Evolutionary conservation across 305 asterid genomes (phyloP).

Genomic region (Andrographis paniculata): DNA sequence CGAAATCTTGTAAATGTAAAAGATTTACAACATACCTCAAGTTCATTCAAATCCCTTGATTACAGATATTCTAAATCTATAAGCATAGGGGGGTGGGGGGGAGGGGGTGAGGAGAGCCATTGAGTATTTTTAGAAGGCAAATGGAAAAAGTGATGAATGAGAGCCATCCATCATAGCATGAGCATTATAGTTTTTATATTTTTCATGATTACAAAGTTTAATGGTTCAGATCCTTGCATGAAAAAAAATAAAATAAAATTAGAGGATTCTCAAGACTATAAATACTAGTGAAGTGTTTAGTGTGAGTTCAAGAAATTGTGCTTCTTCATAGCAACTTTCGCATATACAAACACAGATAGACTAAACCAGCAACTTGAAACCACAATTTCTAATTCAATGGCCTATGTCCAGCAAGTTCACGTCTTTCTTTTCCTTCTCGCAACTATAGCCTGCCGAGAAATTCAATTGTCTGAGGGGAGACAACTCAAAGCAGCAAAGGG

Average conservation of each 20-base stretch:
- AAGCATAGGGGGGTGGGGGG: too few relatives aligned
- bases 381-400: slow-evolving; percentile 21
- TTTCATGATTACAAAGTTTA: not conserved
- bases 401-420: slow-evolving; percentile 17
- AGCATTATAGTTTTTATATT: not conserved
- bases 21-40: too few relatives aligned
- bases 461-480: slow-evolving; percentile 27
- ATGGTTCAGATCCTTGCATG: slow-evolving; percentile 7
- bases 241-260: not conserved
- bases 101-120: slow-evolving; percentile 3
- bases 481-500: slow-evolving; percentile 18
- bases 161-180: slow-evolving; percentile 23
- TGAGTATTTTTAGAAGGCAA: not conserved
- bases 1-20: too few relatives aligned
- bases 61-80: too few relatives aligned
- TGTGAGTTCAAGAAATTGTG: not conserved
- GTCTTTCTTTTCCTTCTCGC: slow-evolving; percentile 22
- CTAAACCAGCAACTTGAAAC: not conserved
- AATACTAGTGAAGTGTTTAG: slow-evolving; percentile 25
- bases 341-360: slow-evolving; percentile 5
- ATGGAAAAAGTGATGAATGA: slow-evolving; percentile 13
- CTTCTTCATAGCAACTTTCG: slow-evolving; percentile 15
- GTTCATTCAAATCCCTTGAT: too few relatives aligned
- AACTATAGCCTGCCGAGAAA: slow-evolving; percentile 8
- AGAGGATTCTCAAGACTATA: slow-evolving; percentile 20